Evolutionary conservation across 768 basidiomycete species (phyloP).

Genomic region (Lactarius deliciosus): DNA sequence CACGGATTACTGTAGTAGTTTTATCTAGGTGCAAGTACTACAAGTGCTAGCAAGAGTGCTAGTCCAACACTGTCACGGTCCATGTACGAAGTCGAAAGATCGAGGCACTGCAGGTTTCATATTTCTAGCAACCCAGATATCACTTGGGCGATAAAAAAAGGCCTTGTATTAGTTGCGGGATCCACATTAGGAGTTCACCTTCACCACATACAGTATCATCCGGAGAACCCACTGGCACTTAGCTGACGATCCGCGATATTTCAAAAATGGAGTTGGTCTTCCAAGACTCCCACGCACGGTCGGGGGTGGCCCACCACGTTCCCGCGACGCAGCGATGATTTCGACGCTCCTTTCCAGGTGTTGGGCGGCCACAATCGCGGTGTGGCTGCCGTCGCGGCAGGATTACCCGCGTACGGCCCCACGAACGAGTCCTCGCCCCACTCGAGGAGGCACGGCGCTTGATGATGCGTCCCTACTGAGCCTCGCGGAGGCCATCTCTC

Average conservation of each 20-base stretch:
- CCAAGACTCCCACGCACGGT: slow-evolving; percentile 17
- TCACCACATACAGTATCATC: too few species aligned
- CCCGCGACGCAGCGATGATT: slow-evolving; percentile 6
- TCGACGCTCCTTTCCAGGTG: slow-evolving; percentile 10
- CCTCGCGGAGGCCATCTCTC: slow-evolving; percentile 14
- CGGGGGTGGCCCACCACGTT: background rate
- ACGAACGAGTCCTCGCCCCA: background rate
- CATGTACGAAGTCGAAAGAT: too few species aligned
- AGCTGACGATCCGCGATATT: background rate
- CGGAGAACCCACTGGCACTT: background rate
- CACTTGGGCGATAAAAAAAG: too few species aligned
- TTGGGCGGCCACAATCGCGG: background rate
- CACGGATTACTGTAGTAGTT: too few species aligned
- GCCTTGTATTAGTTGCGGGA: too few species aligned
- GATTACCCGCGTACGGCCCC: background rate
- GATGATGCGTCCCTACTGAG: slow-evolving; percentile 11
- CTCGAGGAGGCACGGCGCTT: background rate
- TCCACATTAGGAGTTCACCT: too few species aligned
- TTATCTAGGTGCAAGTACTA: too few species aligned
- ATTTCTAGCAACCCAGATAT: too few species aligned
- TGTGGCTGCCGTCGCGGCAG: background rate
- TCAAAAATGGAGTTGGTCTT: background rate
- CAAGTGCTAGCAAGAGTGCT: too few species aligned
- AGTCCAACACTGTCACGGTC: too few species aligned
- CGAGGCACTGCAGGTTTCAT: too few species aligned